Evolutionary conservation across 2,329 filamentous ascomycete species (phyloP).

Genomic region (Neopestalotiopsis sp.): DNA sequence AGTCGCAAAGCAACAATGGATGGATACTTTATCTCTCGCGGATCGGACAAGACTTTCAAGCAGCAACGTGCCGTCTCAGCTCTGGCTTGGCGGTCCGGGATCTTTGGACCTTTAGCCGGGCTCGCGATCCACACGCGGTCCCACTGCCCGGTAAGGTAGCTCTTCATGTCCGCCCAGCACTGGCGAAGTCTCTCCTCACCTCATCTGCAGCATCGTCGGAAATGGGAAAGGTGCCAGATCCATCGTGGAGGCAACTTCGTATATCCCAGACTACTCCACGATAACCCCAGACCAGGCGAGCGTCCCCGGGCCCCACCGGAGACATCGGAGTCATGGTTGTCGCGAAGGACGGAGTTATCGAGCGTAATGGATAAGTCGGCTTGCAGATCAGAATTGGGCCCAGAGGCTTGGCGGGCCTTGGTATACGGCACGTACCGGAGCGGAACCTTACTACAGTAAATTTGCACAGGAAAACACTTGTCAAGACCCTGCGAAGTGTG

Average conservation of each 20-base stretch:
- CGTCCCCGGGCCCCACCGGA: neutral
- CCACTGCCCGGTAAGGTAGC: neutral
- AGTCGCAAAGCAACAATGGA: neutral
- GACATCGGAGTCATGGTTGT: neutral
- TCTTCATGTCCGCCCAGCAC: neutral
- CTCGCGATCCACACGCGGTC: neutral
- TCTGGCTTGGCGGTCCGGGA: slow-evolving; percentile 2
- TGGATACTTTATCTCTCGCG: neutral
- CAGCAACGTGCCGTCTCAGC: neutral
- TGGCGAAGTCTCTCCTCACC: neutral
- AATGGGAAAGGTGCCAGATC: neutral
- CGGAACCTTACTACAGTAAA: neutral
- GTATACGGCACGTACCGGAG: slow-evolving; percentile 1
- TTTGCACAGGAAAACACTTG: neutral
- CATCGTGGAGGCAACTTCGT: neutral
- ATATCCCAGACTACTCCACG: neutral
- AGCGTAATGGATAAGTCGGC: neutral
- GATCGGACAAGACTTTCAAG: slow-evolving; percentile 2
- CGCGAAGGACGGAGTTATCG: neutral
- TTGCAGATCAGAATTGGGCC: neutral
- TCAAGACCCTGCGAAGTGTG: neutral
- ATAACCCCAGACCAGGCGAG: neutral
- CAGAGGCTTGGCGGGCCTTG: neutral
- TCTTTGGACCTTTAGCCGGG: neutral
- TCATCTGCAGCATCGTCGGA: neutral